Percentiles rank a stretch among this genome's conserved stretches.
Evolutionary conservation across 1,284 basidiomycete species (phyloP).

Genomic region (Phellopilus nigrolimitatus): DNA sequence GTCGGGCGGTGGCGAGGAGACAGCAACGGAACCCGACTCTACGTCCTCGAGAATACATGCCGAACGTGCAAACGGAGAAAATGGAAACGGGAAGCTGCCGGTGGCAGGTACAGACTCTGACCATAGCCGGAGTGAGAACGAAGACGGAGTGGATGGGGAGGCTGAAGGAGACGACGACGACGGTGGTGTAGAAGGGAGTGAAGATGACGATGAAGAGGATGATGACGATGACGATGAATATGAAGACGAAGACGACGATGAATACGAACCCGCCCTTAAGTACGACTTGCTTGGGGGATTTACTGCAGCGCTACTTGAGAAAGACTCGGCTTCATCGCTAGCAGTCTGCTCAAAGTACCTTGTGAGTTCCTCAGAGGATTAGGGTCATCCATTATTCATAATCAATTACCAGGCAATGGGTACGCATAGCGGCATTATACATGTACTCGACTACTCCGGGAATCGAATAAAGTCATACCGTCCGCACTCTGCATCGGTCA

Average conservation of each 20-base stretch:
- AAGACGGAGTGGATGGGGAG: background rate
- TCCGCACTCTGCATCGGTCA: slow-evolving; percentile 87
- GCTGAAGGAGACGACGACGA: slow-evolving; percentile 21
- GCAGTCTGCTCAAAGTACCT: slow-evolving; percentile 73
- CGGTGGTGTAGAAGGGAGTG: slow-evolving; percentile 17
- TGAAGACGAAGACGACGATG: slow-evolving; percentile 46
- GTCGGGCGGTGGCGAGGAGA: background rate
- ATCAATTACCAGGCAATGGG: slow-evolving; percentile 63
- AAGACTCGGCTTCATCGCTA: slow-evolving; percentile 83
- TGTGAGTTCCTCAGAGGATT: slow-evolving; percentile 39
- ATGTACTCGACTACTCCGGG: slow-evolving; percentile 78
- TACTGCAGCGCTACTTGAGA: slow-evolving; percentile 77
- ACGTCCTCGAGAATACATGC: background rate
- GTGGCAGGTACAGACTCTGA: background rate
- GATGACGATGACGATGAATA: slow-evolving; percentile 20
- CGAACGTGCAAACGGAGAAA: background rate
- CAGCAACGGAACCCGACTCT: background rate
- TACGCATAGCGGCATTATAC: slow-evolving; percentile 89
- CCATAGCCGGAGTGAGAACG: background rate
- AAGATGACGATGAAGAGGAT: slow-evolving; percentile 14
- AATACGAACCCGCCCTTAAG: slow-evolving; percentile 86
- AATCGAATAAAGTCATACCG: slow-evolving; percentile 87
- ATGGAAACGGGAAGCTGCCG: background rate
- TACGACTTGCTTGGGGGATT: slow-evolving; percentile 80
- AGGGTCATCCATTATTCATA: slow-evolving; percentile 10